These are phyloP conservation scores for Lachnellula subtilissima DNA, from an alignment of 2,329 filamentous ascomycete genomes.

Conservation along the genomic window DNA sequence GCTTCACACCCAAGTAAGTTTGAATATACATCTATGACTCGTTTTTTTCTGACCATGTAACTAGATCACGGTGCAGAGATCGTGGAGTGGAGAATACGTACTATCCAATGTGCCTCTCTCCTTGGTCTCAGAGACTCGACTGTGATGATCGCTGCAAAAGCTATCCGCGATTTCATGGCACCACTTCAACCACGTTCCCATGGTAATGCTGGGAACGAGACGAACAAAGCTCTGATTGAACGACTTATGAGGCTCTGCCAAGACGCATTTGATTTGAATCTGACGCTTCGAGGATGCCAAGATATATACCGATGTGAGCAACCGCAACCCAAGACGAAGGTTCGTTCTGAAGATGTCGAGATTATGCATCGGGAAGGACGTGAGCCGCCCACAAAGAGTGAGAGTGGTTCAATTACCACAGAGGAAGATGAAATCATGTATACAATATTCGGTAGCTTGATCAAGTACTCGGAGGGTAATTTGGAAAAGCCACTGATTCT, in stretches of 20 bases:
- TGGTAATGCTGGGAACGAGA: neutral
- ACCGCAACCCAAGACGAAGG: neutral
- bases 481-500: neutral
- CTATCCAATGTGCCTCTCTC: neutral
- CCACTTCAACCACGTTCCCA: neutral
- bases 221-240: neutral
- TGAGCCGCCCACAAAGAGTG: neutral
- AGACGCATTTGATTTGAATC: neutral
- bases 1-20: neutral
- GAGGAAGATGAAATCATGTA: neutral
- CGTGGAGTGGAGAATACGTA: constrained; percentile 6
- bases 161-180: neutral
- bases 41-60: too few species aligned
- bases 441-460: neutral
- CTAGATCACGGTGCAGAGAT: neutral
- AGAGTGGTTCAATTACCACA: neutral
- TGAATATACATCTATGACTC: too few species aligned
- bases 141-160: neutral
- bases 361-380: too few species aligned
- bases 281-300: neutral
- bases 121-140: neutral
- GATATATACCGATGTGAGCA: neutral
- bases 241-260: neutral
- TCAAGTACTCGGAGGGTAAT: constrained; percentile 1
- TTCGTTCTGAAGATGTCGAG: neutral